Evolutionary conservation across 352 stramenopile genomes (phyloP).

Genomic region (Pythium guiyangense): DNA sequence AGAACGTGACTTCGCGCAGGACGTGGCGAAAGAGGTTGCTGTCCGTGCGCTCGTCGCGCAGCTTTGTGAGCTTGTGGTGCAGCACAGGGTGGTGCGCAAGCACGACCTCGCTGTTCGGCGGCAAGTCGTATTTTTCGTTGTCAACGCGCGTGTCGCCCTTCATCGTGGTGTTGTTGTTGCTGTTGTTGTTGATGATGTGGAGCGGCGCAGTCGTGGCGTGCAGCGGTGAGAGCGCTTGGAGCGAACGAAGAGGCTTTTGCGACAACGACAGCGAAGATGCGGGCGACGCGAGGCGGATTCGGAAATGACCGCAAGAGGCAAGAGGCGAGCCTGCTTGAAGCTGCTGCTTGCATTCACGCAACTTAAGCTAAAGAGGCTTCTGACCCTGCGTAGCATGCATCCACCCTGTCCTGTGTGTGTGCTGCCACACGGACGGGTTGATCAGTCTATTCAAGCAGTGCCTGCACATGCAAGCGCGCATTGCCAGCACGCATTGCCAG

Average conservation of each 20-base stretch:
- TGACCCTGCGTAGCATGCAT: neutral
- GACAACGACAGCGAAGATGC: conserved; percentile 11
- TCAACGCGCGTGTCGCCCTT: conserved; percentile 64
- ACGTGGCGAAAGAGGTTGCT: too few relatives aligned
- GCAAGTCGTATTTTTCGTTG: conserved; percentile 59
- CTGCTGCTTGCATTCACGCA: too few relatives aligned
- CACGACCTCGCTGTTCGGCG: conserved; percentile 69
- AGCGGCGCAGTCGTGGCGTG: neutral
- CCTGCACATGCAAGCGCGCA: too few relatives aligned
- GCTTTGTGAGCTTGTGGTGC: too few relatives aligned
- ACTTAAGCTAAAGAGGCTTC: too few relatives aligned
- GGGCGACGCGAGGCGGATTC: conserved; percentile 9
- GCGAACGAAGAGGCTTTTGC: too few relatives aligned
- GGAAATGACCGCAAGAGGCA: too few relatives aligned
- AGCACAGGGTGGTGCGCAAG: conserved; percentile 90
- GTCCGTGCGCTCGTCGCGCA: too few relatives aligned
- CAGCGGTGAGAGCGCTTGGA: neutral
- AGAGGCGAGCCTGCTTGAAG: too few relatives aligned
- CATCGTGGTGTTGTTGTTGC: conserved; percentile 21
- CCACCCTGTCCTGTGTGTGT: neutral
- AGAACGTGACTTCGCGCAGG: too few relatives aligned
- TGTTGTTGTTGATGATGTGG: neutral
- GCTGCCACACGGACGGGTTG: neutral
- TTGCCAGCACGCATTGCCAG: too few relatives aligned
- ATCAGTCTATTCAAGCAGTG: too few relatives aligned